These are phyloP conservation scores for Alternaria incomplexa DNA, from an alignment of 2,329 filamentous ascomycete genomes.

Conservation along the genomic window DNA sequence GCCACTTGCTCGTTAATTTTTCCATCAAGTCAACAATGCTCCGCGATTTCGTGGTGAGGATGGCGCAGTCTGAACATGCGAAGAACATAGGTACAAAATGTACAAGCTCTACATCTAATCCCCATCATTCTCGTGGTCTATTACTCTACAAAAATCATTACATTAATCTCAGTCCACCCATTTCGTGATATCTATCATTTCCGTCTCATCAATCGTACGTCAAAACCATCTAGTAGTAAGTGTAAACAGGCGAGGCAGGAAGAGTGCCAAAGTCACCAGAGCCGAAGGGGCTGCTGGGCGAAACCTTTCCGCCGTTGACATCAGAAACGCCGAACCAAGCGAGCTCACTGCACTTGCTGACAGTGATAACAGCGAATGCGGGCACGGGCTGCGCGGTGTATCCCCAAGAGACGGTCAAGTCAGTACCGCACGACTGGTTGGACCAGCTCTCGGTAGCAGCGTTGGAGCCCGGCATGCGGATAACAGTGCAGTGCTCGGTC, in stretches of 20 bases:
- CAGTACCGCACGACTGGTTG: slow-evolving; percentile 15
- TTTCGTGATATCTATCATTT: background rate
- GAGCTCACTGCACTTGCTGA: slow-evolving; percentile 16
- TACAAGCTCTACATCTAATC: too few species aligned
- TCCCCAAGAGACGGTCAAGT: slow-evolving; percentile 19
- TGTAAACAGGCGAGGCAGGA: slow-evolving; percentile 12
- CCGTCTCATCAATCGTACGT: background rate
- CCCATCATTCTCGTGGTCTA: too few species aligned
- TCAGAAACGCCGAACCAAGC: slow-evolving; percentile 23
- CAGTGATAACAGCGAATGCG: slow-evolving; percentile 17
- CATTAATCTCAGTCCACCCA: background rate
- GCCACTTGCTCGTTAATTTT: too few species aligned
- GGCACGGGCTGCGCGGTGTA: slow-evolving; percentile 16
- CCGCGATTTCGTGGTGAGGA: too few species aligned
- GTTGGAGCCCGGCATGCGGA: slow-evolving; percentile 19
- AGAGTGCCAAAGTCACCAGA: slow-evolving; percentile 13
- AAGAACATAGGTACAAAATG: too few species aligned
- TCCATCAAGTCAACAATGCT: too few species aligned
- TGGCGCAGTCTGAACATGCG: too few species aligned
- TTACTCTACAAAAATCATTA: background rate
- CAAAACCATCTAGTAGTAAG: slow-evolving; percentile 6
- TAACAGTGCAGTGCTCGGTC: slow-evolving; percentile 19
- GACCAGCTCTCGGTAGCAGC: slow-evolving; percentile 20
- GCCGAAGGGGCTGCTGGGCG: slow-evolving; percentile 17
- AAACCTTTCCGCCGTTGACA: slow-evolving; percentile 18